Evolutionary conservation across 148 eudicot species (phyloP), one percentile per base, ranked within the genome.

Genomic region (Vaccinium macrocarpon): DNA sequence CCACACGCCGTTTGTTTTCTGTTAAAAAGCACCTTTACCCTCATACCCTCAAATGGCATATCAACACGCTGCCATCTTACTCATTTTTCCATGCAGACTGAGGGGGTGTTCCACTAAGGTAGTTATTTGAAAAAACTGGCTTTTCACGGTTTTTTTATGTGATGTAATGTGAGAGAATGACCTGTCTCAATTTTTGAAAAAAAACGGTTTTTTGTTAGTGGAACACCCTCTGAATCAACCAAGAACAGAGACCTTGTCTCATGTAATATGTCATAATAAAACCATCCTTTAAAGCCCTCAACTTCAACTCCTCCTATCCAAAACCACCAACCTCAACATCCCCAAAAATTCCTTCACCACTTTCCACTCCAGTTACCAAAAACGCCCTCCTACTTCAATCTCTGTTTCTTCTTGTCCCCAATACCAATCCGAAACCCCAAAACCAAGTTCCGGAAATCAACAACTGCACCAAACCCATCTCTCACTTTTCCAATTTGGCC

Each of bases 331-430:
- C 6, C 29, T 46, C 14, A 8, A 35, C 3, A 27, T 23, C 74
- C 32, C 18, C 76, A 13, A 23, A 1, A 49, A 49, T 23, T 48
- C 82, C 83, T 72, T 83, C 85, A 21, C 85, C 21, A 38, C 64
- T 84, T 64, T 82, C 84, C n/a, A 8, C 68, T 81, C 76, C 82
- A 25, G 48, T 66, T 53, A 62, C 3, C 50, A 4, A 10, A 61
- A 61, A 75, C 38, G n/a, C 27, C 35, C 42, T 84, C 88, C 88
- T 72, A 53, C 38, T 82, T 89, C 88, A 73, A 70, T 79, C 80
- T 53, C 71, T 83, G 76, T 49, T 72, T 86, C 89, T 27, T 79
- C 51, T 52, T 71, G 64, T 35, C 27, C 57, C 64, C 51, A 27
- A 1, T 27, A 68, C 25, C 72, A 80, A 4, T 5, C 8, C 66